These are phyloP conservation scores for Diplotaxis tenuifolia DNA, from an alignment of 345 rosid species.

Conservation along the genomic window DNA sequence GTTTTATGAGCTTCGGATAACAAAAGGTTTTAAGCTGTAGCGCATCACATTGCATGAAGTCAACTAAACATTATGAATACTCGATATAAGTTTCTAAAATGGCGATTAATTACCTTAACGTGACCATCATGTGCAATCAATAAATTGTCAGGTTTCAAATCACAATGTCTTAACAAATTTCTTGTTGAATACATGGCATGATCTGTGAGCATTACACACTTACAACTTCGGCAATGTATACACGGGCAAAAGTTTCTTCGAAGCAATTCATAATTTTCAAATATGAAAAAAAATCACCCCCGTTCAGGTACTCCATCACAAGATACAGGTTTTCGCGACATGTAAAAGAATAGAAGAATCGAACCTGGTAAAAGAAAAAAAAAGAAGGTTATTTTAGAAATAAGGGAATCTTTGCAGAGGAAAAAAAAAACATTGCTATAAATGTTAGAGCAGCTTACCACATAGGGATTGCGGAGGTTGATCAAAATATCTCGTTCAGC, in stretches of 20 bases:
- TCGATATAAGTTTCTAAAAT: conserved; percentile 10
- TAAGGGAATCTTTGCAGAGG: conserved; percentile 15
- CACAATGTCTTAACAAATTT: conserved; percentile 56
- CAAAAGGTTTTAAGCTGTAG: not conserved
- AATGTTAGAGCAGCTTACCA: conserved; percentile 68
- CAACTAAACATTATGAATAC: conserved; percentile 33
- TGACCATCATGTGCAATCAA: conserved; percentile 98
- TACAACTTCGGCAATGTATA: conserved; percentile 97
- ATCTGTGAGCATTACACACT: conserved; percentile 37
- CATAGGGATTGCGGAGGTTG: conserved; percentile 92
- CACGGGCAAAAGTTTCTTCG: conserved; percentile 83
- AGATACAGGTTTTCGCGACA: conserved; percentile 92
- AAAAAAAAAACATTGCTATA: conserved; percentile 27
- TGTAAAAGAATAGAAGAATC: conserved; percentile 96
- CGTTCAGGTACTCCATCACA: conserved; percentile 97
- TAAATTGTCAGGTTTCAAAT: conserved; percentile 95
- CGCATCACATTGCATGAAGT: conserved; percentile 42
- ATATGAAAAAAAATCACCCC: conserved; percentile 90
- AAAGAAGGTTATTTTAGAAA: conserved; percentile 36
- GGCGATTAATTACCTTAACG: conserved; percentile 70
- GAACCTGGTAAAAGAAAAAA: conserved; percentile 64
- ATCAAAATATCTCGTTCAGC: conserved; percentile 58
- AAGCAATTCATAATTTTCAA: conserved; percentile 79
- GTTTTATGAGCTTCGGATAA: conserved; percentile 9
- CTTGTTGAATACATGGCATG: conserved; percentile 12